Conservation (phyloP, 768 basidiomycete genomes). For the Leucocoprinus leucothites region DNA sequence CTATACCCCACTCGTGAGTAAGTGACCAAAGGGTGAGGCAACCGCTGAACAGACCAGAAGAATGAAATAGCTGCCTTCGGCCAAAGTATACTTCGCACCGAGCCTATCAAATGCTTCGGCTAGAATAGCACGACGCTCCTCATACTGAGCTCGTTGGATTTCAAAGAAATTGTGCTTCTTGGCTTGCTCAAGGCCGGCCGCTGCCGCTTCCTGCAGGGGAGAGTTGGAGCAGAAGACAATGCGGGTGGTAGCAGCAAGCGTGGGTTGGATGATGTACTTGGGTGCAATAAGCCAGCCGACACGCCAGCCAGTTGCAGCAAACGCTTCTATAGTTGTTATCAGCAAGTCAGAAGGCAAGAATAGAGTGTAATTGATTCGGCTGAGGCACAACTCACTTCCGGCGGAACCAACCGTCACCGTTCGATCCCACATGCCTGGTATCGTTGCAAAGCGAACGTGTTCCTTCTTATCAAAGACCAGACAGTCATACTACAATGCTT, state of each 20-base stretch:
- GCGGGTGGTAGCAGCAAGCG: slow-evolving; percentile 86
- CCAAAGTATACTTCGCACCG: slow-evolving; percentile 82
- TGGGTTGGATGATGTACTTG: slow-evolving; percentile 74
- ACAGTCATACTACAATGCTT: slow-evolving; percentile 74
- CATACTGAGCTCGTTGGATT: slow-evolving; percentile 72
- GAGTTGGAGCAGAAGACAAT: slow-evolving; percentile 96
- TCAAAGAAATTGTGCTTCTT: slow-evolving; percentile 72
- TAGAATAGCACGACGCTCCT: slow-evolving; percentile 74
- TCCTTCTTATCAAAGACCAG: slow-evolving; percentile 86
- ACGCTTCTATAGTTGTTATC: slow-evolving; percentile 62
- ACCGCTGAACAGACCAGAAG: slow-evolving; percentile 56
- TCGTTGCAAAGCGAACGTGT: slow-evolving; percentile 86
- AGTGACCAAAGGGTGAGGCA: neutral
- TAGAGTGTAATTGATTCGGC: too few relatives aligned
- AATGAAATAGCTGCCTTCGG: slow-evolving; percentile 90
- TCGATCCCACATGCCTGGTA: slow-evolving; percentile 99
- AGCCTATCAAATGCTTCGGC: slow-evolving; percentile 76
- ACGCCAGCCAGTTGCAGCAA: slow-evolving; percentile 97
- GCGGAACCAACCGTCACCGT: slow-evolving; percentile 96
- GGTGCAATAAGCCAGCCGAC: slow-evolving; percentile 96
- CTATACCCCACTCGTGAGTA: slow-evolving; percentile 23
- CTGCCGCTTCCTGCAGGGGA: slow-evolving; percentile 92
- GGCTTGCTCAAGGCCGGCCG: slow-evolving; percentile 84
- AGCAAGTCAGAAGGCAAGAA: neutral
- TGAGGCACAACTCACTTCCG: slow-evolving; percentile 63